Percentiles rank a stretch among this genome's conserved stretches.
Evolutionary conservation across 148 eudicot species (phyloP).

Genomic region (Polygonum maritimum): DNA sequence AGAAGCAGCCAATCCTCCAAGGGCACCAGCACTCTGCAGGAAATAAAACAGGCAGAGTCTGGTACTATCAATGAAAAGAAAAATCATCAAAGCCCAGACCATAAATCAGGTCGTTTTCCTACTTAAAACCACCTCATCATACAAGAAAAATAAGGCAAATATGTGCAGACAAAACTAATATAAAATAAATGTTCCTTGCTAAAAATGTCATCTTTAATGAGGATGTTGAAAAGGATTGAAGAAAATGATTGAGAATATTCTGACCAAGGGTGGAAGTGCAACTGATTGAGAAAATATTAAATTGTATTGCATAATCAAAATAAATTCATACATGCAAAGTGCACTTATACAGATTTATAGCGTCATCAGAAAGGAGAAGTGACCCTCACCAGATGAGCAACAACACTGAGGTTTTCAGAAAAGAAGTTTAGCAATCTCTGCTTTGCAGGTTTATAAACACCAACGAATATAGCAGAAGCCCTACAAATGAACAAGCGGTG

Average conservation of each 20-base stretch:
- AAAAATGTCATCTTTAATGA: no score
- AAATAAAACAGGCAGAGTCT: slow-evolving; percentile 12
- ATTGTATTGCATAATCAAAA: neutral
- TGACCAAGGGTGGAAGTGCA: neutral
- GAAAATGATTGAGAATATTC: neutral
- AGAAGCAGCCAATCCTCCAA: slow-evolving; percentile 95
- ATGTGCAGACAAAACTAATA: neutral
- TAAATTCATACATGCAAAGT: neutral
- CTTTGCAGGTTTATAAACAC: slow-evolving; percentile 94
- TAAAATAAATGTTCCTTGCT: neutral
- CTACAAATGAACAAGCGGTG: slow-evolving; percentile 25
- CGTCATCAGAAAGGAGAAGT: slow-evolving; percentile 1
- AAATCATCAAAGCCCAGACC: neutral
- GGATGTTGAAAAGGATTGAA: neutral
- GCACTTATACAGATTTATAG: neutral
- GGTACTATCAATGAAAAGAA: neutral
- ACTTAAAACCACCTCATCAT: neutral
- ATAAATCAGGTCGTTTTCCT: neutral
- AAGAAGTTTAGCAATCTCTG: slow-evolving; percentile 61
- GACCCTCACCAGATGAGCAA: slow-evolving; percentile 80
- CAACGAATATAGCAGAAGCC: slow-evolving; percentile 90
- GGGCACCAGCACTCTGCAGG: slow-evolving; percentile 80
- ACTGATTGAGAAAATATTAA: neutral
- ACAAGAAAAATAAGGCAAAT: neutral
- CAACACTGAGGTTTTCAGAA: slow-evolving; percentile 82